Percentiles rank a stretch among this genome's conserved stretches.
Conservation (phyloP, 75 land plant species). For the Selaginella moellendorffii region DNA sequence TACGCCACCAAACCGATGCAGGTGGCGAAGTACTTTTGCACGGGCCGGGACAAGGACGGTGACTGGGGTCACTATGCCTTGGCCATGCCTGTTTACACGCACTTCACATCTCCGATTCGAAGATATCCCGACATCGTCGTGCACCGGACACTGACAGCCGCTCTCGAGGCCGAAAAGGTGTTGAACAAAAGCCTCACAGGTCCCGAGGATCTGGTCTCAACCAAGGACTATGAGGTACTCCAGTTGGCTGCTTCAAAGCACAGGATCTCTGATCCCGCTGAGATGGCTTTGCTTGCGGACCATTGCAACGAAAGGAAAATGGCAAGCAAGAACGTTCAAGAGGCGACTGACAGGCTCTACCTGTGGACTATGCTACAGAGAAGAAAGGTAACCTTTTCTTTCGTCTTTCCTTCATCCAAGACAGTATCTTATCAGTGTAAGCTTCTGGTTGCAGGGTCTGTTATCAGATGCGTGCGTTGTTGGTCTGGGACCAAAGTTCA, state of each 20-base stretch:
- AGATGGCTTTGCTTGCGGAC: conserved; percentile 47
- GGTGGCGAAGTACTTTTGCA: conserved; percentile 71
- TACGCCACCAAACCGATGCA: conserved; percentile 92
- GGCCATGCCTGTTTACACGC: conserved; percentile 74
- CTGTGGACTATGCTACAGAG: conserved; percentile 69
- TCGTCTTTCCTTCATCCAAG: background rate
- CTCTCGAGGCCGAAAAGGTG: conserved; percentile 58
- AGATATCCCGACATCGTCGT: conserved; percentile 86
- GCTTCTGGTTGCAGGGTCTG: conserved; percentile 34
- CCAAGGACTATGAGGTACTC: conserved; percentile 33
- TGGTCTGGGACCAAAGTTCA: conserved; percentile 81
- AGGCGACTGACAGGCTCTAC: conserved; percentile 57
- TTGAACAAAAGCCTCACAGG: conserved; percentile 42
- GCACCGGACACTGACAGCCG: conserved; percentile 68
- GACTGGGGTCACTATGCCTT: conserved; percentile 86
- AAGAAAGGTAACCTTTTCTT: conserved; percentile 43
- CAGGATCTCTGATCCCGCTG: conserved; percentile 33
- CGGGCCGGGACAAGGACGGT: conserved; percentile 45
- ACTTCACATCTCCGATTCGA: conserved; percentile 90
- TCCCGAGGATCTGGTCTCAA: conserved; percentile 31
- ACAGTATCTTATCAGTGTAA: background rate
- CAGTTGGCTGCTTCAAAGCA: conserved; percentile 50
- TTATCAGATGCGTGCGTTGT: conserved; percentile 78
- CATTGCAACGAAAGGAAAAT: conserved; percentile 72
- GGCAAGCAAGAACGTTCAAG: conserved; percentile 62